phyloP scores from a whole-genome alignment of 1,139 yeast species.

The Suhomyces bokatorum region DNA sequence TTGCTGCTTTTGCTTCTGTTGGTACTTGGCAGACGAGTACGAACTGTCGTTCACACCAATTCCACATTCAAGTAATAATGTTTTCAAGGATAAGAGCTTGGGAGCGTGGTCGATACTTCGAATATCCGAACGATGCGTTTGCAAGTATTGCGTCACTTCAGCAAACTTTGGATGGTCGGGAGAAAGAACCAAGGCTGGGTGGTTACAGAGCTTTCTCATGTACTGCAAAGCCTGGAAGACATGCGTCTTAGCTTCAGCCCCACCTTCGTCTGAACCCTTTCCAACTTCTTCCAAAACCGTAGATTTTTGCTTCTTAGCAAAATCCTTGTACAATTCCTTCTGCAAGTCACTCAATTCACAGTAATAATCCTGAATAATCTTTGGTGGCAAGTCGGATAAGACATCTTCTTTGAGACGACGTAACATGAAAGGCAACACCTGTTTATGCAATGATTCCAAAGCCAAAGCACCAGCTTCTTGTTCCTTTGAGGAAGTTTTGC shows the following conservation, averaged over 20 bases:
- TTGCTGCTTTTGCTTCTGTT: conserved; percentile 35
- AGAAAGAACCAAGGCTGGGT: conserved; percentile 89
- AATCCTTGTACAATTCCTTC: conserved; percentile 81
- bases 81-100: conserved; percentile 79
- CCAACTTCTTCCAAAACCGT: conserved; percentile 67
- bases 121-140: conserved; percentile 57
- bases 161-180: conserved; percentile 81
- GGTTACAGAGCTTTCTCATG: conserved; percentile 96
- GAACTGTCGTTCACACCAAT: conserved; percentile 69
- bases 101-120: conserved; percentile 87
- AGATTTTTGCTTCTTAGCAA: conserved; percentile 82
- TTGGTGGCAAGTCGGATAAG: conserved; percentile 93
- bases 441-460: conserved; percentile 92
- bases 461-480: conserved; percentile 98
- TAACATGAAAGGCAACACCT: conserved; percentile 92
- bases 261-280: conserved; percentile 32
- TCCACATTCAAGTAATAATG: conserved; percentile 87
- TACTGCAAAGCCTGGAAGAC: conserved; percentile 97
- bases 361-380: conserved; percentile 95
- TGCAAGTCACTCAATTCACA: conserved; percentile 94
- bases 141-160: conserved; percentile 62
- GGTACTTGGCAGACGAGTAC: conserved; percentile 27
- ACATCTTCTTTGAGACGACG: conserved; percentile 97
- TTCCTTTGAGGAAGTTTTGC: conserved; percentile 88
- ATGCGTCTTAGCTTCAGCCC: conserved; percentile 69